These are phyloP conservation scores for Suhomyces faveliae DNA, from an alignment of 805 yeast species.

Conservation along the genomic window DNA sequence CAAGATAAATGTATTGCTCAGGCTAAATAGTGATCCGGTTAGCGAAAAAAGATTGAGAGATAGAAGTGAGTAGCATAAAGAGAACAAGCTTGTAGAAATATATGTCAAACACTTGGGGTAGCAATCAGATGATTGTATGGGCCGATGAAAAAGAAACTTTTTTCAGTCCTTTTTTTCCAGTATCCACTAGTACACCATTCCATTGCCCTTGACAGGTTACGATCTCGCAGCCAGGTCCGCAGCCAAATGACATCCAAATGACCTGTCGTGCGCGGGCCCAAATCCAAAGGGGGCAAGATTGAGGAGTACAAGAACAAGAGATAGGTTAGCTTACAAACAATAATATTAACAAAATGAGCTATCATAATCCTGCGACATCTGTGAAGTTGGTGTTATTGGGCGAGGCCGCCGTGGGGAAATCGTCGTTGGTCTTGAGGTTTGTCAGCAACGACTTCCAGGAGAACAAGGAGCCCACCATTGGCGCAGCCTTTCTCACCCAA, in stretches of 20 bases:
- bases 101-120: too few relatives aligned
- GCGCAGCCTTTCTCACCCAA: conserved; percentile 96
- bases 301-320: not conserved
- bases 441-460: conserved; percentile 96
- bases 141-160: too few relatives aligned
- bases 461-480: conserved; percentile 96
- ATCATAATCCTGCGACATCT: conserved; percentile 52
- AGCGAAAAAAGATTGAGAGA: too few relatives aligned
- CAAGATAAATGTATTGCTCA: too few relatives aligned
- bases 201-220: too few relatives aligned
- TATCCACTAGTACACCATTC: too few relatives aligned
- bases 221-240: not conserved
- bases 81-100: too few relatives aligned
- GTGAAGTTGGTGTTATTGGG: conserved; percentile 91
- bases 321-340: not conserved
- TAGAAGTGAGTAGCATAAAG: too few relatives aligned
- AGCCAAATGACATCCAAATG: not conserved
- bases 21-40: too few relatives aligned
- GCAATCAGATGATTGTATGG: too few relatives aligned
- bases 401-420: conserved; percentile 97
- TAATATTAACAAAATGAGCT: conserved; percentile 17
- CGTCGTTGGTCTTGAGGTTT: conserved; percentile 86
- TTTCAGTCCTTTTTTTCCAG: too few relatives aligned
- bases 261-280: not conserved
- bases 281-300: not conserved